Evolutionary conservation across 805 yeast species (phyloP).

Genomic region (Kazachstania psychrophila): DNA sequence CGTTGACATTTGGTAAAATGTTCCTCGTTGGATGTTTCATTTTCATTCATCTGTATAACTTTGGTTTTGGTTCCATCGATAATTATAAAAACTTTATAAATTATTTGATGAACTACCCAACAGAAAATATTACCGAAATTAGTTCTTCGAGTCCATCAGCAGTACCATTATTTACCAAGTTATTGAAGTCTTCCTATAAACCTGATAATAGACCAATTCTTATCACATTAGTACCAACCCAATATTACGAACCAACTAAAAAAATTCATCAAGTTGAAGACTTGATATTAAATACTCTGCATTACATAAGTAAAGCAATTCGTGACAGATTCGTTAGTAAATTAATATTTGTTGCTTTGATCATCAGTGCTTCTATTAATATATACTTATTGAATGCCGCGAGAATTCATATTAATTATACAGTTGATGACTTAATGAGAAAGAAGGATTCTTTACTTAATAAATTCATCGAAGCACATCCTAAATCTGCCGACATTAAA

Average conservation of each 20-base stretch:
- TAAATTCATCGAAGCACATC: constrained; percentile 4
- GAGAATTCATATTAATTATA: constrained; percentile 46
- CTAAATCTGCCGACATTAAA: constrained; percentile 17
- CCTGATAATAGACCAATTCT: constrained; percentile 39
- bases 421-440: constrained; percentile 18
- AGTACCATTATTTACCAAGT: constrained; percentile 31
- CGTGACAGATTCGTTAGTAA: constrained; percentile 77
- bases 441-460: constrained; percentile 5
- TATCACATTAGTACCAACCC: constrained; percentile 49
- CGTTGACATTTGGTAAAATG: constrained; percentile 49
- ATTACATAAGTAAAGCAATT: constrained; percentile 55
- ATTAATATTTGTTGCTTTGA: constrained; percentile 60
- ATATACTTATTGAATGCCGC: constrained; percentile 81
- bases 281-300: constrained; percentile 30
- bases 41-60: constrained; percentile 55
- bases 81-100: constrained; percentile 1
- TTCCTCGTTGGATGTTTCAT: constrained; percentile 49
- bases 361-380: constrained; percentile 70
- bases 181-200: constrained; percentile 13
- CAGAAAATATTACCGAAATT: background rate
- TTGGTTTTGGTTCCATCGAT: constrained; percentile 54
- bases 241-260: constrained; percentile 50
- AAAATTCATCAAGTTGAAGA: constrained; percentile 55
- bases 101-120: constrained; percentile 29
- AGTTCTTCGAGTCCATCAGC: background rate